These are phyloP conservation scores for Exserohilum turcica DNA, from an alignment of 2,329 filamentous ascomycete genomes.

Conservation along the genomic window DNA sequence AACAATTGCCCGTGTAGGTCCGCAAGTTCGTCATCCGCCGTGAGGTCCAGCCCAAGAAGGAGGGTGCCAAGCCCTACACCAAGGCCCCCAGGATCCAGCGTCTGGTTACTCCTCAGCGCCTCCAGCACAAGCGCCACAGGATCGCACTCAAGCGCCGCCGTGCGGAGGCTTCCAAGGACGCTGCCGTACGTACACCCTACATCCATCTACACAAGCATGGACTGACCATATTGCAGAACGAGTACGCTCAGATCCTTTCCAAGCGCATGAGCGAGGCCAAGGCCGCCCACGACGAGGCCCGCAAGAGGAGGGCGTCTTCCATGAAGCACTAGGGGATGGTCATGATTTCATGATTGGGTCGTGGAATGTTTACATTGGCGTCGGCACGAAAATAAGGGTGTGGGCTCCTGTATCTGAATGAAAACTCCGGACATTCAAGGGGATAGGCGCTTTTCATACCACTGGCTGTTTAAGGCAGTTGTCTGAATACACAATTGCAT, in stretches of 20 bases:
- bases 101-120: conserved; percentile 97
- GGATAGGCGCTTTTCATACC: conserved; percentile 43
- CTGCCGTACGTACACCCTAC: conserved; percentile 72
- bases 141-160: conserved; percentile 98
- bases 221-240: conserved; percentile 68
- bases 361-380: conserved; percentile 46
- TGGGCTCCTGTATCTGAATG: conserved; percentile 41
- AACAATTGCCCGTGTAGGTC: conserved; percentile 64
- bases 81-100: conserved; percentile 99
- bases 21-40: conserved; percentile 99
- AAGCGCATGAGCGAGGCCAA: conserved; percentile 98
- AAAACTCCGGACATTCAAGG: conserved; percentile 42
- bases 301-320: conserved; percentile 96
- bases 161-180: conserved; percentile 96
- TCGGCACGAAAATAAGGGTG: conserved; percentile 44
- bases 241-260: conserved; percentile 94
- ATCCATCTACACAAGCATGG: neutral
- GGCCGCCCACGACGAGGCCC: conserved; percentile 87
- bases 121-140: conserved; percentile 99
- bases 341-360: conserved; percentile 41
- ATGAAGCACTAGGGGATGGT: conserved; percentile 46
- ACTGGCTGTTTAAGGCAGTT: conserved; percentile 45
- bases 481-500: conserved; percentile 47
- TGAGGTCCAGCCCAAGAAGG: conserved; percentile 92
- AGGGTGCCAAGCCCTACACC: conserved; percentile 98